These are phyloP conservation scores for Plantago coronopus DNA, from an alignment of 305 asterid genomes.

Conservation along the genomic window DNA sequence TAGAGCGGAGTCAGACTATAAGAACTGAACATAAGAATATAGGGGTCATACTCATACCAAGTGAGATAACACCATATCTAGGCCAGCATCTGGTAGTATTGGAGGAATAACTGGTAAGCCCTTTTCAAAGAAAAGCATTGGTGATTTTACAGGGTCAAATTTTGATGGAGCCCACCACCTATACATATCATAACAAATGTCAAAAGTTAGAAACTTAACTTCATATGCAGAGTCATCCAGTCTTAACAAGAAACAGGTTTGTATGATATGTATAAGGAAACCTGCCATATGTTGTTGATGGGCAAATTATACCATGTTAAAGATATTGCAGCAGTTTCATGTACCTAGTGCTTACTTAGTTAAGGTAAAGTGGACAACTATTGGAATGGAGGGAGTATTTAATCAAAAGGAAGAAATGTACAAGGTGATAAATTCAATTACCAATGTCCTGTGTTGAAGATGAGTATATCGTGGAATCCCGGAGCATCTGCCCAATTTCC, in stretches of 20 bases:
- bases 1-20: background rate
- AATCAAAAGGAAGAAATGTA: constrained; percentile 14
- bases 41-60: constrained; percentile 65
- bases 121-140: constrained; percentile 86
- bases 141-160: constrained; percentile 89
- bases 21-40: constrained; percentile 19
- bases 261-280: background rate
- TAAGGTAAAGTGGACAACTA: too few relatives aligned
- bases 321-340: background rate
- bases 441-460: constrained; percentile 97
- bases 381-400: too few relatives aligned
- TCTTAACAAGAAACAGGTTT: background rate
- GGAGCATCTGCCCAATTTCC: constrained; percentile 87
- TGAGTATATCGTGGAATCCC: constrained; percentile 67
- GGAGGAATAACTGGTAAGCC: constrained; percentile 73
- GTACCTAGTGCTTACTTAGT: too few relatives aligned
- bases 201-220: constrained; percentile 7
- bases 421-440: constrained; percentile 26
- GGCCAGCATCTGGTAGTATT: constrained; percentile 61
- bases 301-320: constrained; percentile 6
- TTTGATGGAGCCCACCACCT: constrained; percentile 99
- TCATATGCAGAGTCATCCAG: background rate
- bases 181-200: constrained; percentile 24
- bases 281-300: background rate
- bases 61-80: constrained; percentile 67